phyloP scores from a whole-genome alignment of 164 flowering plant species.

The Santalum album region DNA sequence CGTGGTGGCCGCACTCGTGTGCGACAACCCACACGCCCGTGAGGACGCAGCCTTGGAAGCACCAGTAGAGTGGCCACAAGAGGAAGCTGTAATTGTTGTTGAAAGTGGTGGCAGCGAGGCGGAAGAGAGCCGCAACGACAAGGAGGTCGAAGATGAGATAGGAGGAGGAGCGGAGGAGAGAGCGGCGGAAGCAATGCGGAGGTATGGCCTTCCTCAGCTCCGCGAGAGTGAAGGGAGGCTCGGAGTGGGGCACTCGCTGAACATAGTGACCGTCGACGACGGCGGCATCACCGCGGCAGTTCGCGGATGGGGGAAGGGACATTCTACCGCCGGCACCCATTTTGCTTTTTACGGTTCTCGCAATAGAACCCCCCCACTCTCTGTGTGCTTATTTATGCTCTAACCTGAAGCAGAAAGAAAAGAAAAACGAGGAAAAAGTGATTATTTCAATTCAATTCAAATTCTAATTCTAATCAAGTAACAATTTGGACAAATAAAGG shows the following conservation, averaged over 20 bases:
- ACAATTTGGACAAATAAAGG: too few relatives aligned
- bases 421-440: too few relatives aligned
- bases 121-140: conserved; percentile 16
- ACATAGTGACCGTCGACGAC: not conserved
- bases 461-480: too few relatives aligned
- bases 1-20: conserved; percentile 51
- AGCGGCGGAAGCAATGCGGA: conserved; percentile 40
- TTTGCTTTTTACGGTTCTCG: not conserved
- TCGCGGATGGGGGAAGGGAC: conserved; percentile 1
- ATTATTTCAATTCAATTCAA: too few relatives aligned
- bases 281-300: not conserved
- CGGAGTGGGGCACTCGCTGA: conserved; percentile 18
- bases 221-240: conserved; percentile 34
- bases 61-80: conserved; percentile 36
- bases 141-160: conserved; percentile 26
- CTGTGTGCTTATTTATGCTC: too few relatives aligned
- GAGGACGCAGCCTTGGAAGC: conserved; percentile 27
- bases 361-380: too few relatives aligned
- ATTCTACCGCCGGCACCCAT: conserved; percentile 26
- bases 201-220: conserved; percentile 40
- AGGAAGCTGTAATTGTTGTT: conserved; percentile 16
- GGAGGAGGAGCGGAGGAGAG: conserved; percentile 30
- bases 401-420: too few relatives aligned
- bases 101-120: conserved; percentile 23
- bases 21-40: conserved; percentile 49